A percentile compares a stretch with the other conserved stretches of the same genome.
phyloP scores from a whole-genome alignment of 192 early-diverging fungal genomes.

The Lunasporangiospora selenospora region DNA sequence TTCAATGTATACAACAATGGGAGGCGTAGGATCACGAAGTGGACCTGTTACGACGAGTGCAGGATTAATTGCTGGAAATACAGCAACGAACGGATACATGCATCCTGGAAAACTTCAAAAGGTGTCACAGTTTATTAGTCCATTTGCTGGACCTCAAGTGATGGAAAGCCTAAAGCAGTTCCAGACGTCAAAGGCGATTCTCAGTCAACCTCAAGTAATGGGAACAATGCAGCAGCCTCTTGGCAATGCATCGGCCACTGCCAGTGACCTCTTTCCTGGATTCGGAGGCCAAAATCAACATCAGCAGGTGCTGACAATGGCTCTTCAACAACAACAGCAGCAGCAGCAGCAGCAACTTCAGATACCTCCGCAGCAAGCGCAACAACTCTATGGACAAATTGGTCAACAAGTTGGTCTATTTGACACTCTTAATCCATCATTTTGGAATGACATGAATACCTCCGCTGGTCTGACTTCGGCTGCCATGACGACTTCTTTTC shows the following conservation, averaged over 20 bases:
- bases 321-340: slow-evolving; percentile 14
- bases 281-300: not conserved
- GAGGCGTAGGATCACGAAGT: too few relatives aligned
- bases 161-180: slow-evolving; percentile 46
- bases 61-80: too few relatives aligned
- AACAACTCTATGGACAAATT: slow-evolving; percentile 35
- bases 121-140: slow-evolving; percentile 46
- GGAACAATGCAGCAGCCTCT: not conserved
- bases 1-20: too few relatives aligned
- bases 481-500: not conserved
- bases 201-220: slow-evolving; percentile 19
- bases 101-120: slow-evolving; percentile 44
- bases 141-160: slow-evolving; percentile 44
- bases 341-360: not conserved
- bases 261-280: not conserved
- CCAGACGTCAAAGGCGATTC: slow-evolving; percentile 35
- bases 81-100: slow-evolving; percentile 23
- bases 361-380: slow-evolving; percentile 14
- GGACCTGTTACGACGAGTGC: too few relatives aligned
- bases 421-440: slow-evolving; percentile 28
- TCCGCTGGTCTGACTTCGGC: slow-evolving; percentile 6
- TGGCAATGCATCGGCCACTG: not conserved
- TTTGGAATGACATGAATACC: slow-evolving; percentile 29
- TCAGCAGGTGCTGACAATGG: not conserved
- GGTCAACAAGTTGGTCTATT: slow-evolving; percentile 37